These are phyloP conservation scores for Gaultheria prostrata DNA, from an alignment of 148 eudicot species.

Conservation along the genomic window DNA sequence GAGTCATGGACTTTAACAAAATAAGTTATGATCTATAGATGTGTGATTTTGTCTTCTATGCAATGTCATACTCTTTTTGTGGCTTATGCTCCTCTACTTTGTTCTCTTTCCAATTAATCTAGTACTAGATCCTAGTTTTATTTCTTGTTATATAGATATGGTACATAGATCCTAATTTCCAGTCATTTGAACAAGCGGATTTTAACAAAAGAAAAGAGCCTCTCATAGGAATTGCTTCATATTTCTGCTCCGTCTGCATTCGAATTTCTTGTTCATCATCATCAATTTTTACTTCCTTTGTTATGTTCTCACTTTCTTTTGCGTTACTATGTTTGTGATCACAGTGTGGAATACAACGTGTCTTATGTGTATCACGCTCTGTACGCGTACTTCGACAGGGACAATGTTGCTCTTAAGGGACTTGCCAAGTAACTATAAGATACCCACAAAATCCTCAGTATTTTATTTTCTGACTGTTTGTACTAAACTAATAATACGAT, in stretches of 20 bases:
- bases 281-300: neutral
- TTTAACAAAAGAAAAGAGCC: neutral
- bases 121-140: no score
- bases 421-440: conserved; percentile 63
- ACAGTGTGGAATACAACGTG: conserved; percentile 85
- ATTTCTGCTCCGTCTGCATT: neutral
- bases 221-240: neutral
- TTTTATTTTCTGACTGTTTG: neutral
- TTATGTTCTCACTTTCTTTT: neutral
- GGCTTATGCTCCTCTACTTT: no score
- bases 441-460: neutral
- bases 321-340: conserved; percentile 3
- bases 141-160: no score
- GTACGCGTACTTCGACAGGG: conserved; percentile 84
- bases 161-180: neutral
- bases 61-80: neutral
- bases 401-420: conserved; percentile 82
- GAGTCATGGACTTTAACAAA: no score
- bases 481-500: neutral
- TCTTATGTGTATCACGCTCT: conserved; percentile 86
- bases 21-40: neutral
- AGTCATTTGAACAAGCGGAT: neutral
- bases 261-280: neutral
- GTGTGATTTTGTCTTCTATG: neutral
- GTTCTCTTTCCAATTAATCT: no score